phyloP scores from a whole-genome alignment of 139 green algal species.

The Volvox reticuliferus region DNA sequence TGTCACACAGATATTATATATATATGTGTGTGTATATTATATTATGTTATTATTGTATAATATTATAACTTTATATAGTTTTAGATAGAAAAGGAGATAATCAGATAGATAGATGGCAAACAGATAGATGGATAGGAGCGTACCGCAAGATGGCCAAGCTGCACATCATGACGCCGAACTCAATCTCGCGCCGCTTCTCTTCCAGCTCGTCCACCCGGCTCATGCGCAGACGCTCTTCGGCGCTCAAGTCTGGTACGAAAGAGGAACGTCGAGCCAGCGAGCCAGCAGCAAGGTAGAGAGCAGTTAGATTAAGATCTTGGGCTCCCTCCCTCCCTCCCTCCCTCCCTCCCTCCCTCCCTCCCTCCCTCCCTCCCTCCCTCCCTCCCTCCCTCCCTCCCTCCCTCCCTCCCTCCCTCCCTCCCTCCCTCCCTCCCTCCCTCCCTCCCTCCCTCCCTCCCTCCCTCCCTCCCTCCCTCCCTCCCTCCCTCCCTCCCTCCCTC shows the following conservation, averaged over 20 bases:
- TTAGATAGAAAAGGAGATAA: background rate
- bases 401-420: background rate
- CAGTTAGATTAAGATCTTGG: background rate
- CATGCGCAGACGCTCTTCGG: constrained; percentile 63
- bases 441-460: background rate
- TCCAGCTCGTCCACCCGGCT: constrained; percentile 74
- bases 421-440: background rate
- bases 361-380: background rate
- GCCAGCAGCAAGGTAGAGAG: background rate
- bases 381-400: background rate
- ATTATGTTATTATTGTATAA: too few relatives aligned
- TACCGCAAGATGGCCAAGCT: constrained; percentile 77
- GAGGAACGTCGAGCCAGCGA: background rate
- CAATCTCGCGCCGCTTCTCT: constrained; percentile 70
- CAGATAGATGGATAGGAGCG: background rate
- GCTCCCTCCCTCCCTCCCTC: background rate
- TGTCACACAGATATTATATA: too few relatives aligned
- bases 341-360: background rate
- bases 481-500: background rate
- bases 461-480: background rate
- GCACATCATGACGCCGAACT: constrained; percentile 76
- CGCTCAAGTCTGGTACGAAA: constrained; percentile 50
- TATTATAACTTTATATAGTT: background rate
- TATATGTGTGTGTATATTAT: too few relatives aligned
- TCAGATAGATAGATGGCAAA: background rate